Percentiles rank a stretch among this genome's conserved stretches.
phyloP scores from a whole-genome alignment of 2,329 filamentous ascomycete species.

The Zalaria sp. region DNA sequence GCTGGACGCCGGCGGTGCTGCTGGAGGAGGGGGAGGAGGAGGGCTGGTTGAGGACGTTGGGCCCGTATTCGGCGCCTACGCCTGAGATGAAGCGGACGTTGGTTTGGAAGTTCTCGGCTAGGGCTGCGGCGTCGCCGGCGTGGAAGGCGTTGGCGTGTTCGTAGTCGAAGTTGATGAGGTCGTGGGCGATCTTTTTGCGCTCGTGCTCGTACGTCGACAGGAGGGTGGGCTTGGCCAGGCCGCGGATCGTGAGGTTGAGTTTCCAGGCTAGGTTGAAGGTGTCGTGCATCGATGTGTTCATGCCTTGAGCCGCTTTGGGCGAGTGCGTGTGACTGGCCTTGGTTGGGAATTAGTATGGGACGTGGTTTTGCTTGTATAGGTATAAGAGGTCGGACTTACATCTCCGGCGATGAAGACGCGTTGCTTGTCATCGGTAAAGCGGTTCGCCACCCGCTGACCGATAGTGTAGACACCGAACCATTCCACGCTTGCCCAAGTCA shows the following conservation, averaged over 20 bases:
- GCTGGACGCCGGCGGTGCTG: not conserved
- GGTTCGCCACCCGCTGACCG: conserved; percentile 32
- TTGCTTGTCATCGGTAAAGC: conserved; percentile 27
- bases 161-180: conserved; percentile 30
- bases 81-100: conserved; percentile 64
- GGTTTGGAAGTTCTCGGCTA: conserved; percentile 54
- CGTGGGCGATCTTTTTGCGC: conserved; percentile 27
- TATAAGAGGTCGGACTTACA: conserved; percentile 11
- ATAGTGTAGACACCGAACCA: conserved; percentile 39
- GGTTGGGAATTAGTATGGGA: not conserved
- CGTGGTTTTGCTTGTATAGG: not conserved
- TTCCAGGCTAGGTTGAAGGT: conserved; percentile 31
- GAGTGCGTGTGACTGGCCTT: conserved; percentile 26
- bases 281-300: conserved; percentile 32
- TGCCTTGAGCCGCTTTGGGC: conserved; percentile 29
- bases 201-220: conserved; percentile 27
- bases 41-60: conserved; percentile 43
- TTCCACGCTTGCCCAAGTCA: conserved; percentile 32
- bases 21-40: not conserved
- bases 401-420: conserved; percentile 37
- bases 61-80: conserved; percentile 52
- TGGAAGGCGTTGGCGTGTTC: conserved; percentile 39
- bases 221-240: conserved; percentile 22
- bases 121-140: conserved; percentile 46
- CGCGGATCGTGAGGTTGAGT: conserved; percentile 24